phyloP scores from a whole-genome alignment of 2,329 filamentous ascomycete species.

The Bertia moriformis region DNA sequence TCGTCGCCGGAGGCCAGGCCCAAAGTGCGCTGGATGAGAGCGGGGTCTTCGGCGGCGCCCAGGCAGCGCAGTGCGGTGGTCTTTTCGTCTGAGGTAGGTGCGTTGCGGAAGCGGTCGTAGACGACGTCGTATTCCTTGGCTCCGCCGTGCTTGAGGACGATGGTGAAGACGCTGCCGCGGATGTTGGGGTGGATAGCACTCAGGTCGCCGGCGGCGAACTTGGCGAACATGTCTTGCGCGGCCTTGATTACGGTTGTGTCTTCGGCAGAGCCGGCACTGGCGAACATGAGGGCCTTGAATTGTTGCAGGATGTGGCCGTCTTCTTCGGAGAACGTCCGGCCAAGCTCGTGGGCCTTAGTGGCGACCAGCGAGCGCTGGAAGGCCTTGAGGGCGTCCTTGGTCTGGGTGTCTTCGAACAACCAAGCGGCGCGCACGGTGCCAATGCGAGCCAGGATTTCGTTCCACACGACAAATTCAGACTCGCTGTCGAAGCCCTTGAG shows the following conservation, averaged over 20 bases:
- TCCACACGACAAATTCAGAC: slow-evolving; percentile 86
- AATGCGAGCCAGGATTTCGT: slow-evolving; percentile 71
- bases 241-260: slow-evolving; percentile 67
- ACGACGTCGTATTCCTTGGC: slow-evolving; percentile 62
- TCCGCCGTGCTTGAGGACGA: slow-evolving; percentile 71
- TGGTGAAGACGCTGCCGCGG: slow-evolving; percentile 70
- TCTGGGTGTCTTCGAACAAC: slow-evolving; percentile 68
- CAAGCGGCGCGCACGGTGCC: slow-evolving; percentile 69
- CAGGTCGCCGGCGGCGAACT: slow-evolving; percentile 66
- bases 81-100: slow-evolving; percentile 70
- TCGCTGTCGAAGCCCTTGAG: slow-evolving; percentile 77
- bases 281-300: slow-evolving; percentile 86
- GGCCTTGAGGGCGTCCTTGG: slow-evolving; percentile 62
- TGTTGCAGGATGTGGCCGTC: slow-evolving; percentile 87
- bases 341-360: slow-evolving; percentile 69
- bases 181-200: slow-evolving; percentile 84
- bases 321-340: slow-evolving; percentile 72
- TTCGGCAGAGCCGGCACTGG: slow-evolving; percentile 64
- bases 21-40: slow-evolving; percentile 70
- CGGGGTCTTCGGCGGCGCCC: slow-evolving; percentile 62
- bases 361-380: slow-evolving; percentile 71
- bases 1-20: slow-evolving; percentile 61
- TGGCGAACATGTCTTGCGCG: slow-evolving; percentile 78
- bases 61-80: slow-evolving; percentile 78
- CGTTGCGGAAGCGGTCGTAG: slow-evolving; percentile 60